These are phyloP conservation scores for Chenopodium berlandieri DNA, from an alignment of 148 eudicot species.

Conservation along the genomic window DNA sequence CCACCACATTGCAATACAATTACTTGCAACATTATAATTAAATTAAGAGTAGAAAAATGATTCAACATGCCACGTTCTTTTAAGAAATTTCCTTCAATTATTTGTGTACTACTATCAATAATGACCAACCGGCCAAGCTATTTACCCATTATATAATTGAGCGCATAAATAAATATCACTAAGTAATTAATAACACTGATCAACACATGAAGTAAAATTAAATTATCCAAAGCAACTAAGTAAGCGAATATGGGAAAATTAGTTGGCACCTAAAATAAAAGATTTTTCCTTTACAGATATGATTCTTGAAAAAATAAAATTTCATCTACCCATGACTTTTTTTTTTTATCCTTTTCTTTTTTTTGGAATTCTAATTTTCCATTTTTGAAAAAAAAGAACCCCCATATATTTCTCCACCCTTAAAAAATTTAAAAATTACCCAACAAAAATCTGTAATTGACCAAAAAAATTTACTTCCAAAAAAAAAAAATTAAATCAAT, in stretches of 20 bases:
- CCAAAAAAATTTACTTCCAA: not conserved
- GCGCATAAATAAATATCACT: not conserved
- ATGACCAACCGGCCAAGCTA: not conserved
- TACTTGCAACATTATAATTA: not conserved
- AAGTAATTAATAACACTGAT: not conserved
- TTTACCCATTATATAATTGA: too few species aligned
- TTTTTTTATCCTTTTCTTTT: not conserved
- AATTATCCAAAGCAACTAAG: not conserved
- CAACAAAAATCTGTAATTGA: constrained; percentile 21
- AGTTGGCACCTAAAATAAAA: not conserved
- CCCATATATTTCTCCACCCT: not conserved
- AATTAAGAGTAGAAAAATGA: not conserved
- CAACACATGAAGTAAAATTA: not conserved
- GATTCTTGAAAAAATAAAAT: not conserved
- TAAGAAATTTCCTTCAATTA: not conserved
- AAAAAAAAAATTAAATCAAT: constrained; percentile 24
- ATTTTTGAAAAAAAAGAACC: not conserved
- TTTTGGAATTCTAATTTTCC: constrained; percentile 9
- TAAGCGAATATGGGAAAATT: not conserved
- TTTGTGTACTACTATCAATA: not conserved
- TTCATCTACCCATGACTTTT: not conserved
- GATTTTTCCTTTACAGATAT: constrained; percentile 9
- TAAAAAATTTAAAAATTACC: not conserved
- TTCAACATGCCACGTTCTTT: not conserved
- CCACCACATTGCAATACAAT: not conserved